Percentiles rank a stretch among this genome's conserved stretches.
These are phyloP conservation scores for Myxozyma neglecta DNA, from an alignment of 805 yeast species.

Conservation along the genomic window DNA sequence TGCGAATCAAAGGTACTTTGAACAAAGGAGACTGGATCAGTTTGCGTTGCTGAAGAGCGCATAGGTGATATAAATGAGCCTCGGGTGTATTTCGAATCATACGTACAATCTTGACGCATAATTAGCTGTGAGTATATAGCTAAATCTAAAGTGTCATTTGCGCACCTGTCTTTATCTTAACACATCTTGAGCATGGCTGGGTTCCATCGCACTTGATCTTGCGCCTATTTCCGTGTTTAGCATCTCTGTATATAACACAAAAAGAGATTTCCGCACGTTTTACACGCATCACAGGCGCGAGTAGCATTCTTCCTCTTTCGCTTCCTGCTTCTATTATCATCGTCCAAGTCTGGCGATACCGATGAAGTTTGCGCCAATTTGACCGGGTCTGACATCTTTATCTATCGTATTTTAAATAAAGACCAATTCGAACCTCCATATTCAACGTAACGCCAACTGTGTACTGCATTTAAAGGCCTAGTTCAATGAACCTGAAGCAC, in stretches of 20 bases:
- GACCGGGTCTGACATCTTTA: not conserved
- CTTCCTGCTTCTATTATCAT: not conserved
- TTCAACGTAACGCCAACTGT: too few relatives aligned
- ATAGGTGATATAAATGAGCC: conserved; percentile 16
- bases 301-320: conserved; percentile 28
- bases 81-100: conserved; percentile 21
- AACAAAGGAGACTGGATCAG: not conserved
- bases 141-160: not conserved
- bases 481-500: too few relatives aligned
- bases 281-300: conserved; percentile 27
- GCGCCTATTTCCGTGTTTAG: not conserved
- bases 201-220: conserved; percentile 22
- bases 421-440: too few relatives aligned
- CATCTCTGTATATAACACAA: not conserved
- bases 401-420: too few relatives aligned
- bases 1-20: not conserved
- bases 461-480: too few relatives aligned
- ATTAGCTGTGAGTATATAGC: not conserved
- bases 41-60: conserved; percentile 15
- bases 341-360: not conserved
- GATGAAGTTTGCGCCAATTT: not conserved
- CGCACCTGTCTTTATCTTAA: conserved; percentile 4
- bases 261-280: conserved; percentile 1
- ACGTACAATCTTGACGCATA: conserved; percentile 14
- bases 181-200: conserved; percentile 24